phyloP scores from a whole-genome alignment of 805 yeast genomes.

The Candida berthetii region DNA sequence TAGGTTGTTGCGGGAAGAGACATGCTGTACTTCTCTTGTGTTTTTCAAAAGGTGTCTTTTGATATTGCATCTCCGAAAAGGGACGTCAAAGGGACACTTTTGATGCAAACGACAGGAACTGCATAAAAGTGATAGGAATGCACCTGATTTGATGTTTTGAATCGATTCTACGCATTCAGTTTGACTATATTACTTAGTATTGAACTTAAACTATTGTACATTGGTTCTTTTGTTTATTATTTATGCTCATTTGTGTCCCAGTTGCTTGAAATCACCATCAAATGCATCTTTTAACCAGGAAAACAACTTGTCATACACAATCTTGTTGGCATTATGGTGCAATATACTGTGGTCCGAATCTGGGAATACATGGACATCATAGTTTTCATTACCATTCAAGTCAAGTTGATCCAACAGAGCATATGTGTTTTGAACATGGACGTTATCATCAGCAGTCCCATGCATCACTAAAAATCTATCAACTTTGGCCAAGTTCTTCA shows the following conservation, averaged over 20 bases:
- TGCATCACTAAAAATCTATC: constrained; percentile 85
- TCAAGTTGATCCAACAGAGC: constrained; percentile 72
- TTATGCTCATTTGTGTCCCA: constrained; percentile 8
- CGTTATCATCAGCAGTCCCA: constrained; percentile 97
- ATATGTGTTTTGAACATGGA: constrained; percentile 87
- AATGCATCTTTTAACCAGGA: constrained; percentile 64
- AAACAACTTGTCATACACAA: constrained; percentile 63
- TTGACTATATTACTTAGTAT: too few species aligned
- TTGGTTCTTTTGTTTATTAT: too few species aligned
- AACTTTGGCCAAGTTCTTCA: constrained; percentile 45
- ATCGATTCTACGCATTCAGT: too few species aligned
- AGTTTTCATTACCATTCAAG: constrained; percentile 67
- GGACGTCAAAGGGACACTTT: background rate
- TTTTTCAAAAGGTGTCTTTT: background rate
- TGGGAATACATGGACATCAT: constrained; percentile 74
- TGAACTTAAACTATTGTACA: background rate
- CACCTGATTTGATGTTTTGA: too few species aligned
- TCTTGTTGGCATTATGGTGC: constrained; percentile 63
- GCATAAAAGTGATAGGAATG: too few species aligned
- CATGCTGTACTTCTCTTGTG: too few species aligned
- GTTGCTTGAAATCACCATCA: constrained; percentile 34
- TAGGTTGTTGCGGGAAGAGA: background rate
- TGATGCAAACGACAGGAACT: background rate
- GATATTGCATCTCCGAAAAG: background rate
- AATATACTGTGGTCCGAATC: constrained; percentile 73